Evolutionary conservation across 2,329 filamentous ascomycete species (phyloP).

Genomic region (Bipolaris victoriae): DNA sequence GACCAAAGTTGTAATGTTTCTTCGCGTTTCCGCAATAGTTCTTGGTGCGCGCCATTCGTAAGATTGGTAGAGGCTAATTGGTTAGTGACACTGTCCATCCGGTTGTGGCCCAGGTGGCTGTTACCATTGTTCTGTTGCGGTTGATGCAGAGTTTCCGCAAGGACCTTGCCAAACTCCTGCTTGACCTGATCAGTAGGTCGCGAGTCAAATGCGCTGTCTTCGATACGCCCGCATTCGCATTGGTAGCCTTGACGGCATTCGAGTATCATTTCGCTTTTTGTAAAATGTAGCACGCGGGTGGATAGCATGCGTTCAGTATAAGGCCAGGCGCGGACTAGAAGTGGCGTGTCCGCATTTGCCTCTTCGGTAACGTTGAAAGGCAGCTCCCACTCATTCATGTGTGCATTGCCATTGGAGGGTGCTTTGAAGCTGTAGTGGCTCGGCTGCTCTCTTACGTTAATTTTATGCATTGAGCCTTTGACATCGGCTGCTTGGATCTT

Average conservation of each 20-base stretch:
- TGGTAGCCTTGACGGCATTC: conserved; percentile 47
- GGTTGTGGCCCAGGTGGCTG: conserved; percentile 20
- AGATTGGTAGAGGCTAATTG: conserved; percentile 39
- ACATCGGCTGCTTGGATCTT: conserved; percentile 45
- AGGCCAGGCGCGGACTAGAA: conserved; percentile 45
- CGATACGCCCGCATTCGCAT: conserved; percentile 46
- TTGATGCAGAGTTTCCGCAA: conserved; percentile 25
- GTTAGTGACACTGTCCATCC: conserved; percentile 36
- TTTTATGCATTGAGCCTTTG: conserved; percentile 39
- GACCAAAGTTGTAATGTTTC: conserved; percentile 45
- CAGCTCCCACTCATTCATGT: conserved; percentile 47
- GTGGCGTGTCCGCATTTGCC: conserved; percentile 38
- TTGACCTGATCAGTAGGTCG: conserved; percentile 44
- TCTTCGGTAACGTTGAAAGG: conserved; percentile 41
- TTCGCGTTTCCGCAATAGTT: conserved; percentile 28
- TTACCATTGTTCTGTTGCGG: conserved; percentile 16
- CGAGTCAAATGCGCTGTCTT: conserved; percentile 38
- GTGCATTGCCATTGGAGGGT: conserved; percentile 40
- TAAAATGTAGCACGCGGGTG: conserved; percentile 42
- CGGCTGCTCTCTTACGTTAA: conserved; percentile 45
- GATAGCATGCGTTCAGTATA: conserved; percentile 43
- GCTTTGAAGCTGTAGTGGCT: conserved; percentile 47
- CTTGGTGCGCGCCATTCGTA: conserved; percentile 25
- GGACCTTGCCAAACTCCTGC: conserved; percentile 39
- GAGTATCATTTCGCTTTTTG: conserved; percentile 45